Percentiles rank a stretch among this genome's conserved stretches.
phyloP scores from a whole-genome alignment of 306 rosid species.

The Fagus sylvatica region DNA sequence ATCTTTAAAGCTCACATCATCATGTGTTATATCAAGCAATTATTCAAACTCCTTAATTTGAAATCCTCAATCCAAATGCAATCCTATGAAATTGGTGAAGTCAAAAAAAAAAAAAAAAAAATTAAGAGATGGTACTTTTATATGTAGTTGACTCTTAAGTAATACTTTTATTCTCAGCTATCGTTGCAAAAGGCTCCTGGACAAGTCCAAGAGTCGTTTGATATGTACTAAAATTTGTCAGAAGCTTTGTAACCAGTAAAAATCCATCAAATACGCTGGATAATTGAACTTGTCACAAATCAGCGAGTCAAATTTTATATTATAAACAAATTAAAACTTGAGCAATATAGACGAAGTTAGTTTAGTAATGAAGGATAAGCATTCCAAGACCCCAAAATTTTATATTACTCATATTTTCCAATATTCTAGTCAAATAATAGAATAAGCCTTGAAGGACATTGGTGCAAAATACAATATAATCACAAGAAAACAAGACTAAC shows the following conservation, averaged over 20 bases:
- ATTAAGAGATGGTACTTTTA: not conserved
- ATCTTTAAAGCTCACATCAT: too few relatives aligned
- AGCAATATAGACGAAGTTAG: not conserved
- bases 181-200: not conserved
- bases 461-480: not conserved
- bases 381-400: not conserved
- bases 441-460: not conserved
- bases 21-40: too few relatives aligned
- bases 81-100: too few relatives aligned
- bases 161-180: not conserved
- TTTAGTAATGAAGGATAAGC: not conserved
- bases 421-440: not conserved
- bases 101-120: too few relatives aligned
- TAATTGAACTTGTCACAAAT: not conserved
- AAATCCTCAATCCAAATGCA: too few relatives aligned
- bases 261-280: not conserved
- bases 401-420: not conserved
- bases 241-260: not conserved
- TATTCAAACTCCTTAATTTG: too few relatives aligned
- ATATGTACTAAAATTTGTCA: not conserved
- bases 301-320: not conserved
- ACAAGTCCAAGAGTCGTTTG: not conserved
- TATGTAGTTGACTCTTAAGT: not conserved
- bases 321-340: not conserved
- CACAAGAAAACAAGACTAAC: not conserved